A percentile compares a stretch with the other conserved stretches of the same genome.
Conservation (phyloP, 2,329 filamentous ascomycete genomes). For the Harringtonia lauricola region DNA sequence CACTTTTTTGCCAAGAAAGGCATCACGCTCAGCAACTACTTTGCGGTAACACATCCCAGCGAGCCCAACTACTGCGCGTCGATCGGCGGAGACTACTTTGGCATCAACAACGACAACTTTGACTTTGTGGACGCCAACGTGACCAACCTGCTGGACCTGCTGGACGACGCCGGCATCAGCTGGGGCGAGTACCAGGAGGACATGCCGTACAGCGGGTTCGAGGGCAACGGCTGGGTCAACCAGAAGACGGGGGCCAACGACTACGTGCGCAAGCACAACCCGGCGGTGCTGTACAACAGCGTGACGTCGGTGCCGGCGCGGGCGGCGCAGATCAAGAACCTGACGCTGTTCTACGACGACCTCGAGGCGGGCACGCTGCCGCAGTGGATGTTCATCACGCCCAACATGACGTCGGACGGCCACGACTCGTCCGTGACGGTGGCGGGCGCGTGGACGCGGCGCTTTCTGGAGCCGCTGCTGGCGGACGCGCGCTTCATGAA, state of each 20-base stretch:
- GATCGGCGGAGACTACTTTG: constrained; percentile 62
- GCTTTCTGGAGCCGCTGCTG: constrained; percentile 61
- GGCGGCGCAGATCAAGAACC: constrained; percentile 62
- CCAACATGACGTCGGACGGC: constrained; percentile 66
- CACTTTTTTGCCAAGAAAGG: constrained; percentile 48
- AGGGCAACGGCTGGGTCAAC: constrained; percentile 54
- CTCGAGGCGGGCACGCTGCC: constrained; percentile 52
- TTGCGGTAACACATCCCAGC: constrained; percentile 58
- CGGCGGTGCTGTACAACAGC: constrained; percentile 53
- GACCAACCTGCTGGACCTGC: constrained; percentile 56
- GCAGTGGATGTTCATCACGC: constrained; percentile 62
- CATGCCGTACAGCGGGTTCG: constrained; percentile 63
- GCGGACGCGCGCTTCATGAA: constrained; percentile 60
- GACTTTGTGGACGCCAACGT: constrained; percentile 47
- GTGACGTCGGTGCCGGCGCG: constrained; percentile 48
- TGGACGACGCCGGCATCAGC: constrained; percentile 51
- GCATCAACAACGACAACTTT: constrained; percentile 59
- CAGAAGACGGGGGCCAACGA: constrained; percentile 55
- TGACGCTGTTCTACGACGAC: constrained; percentile 58
- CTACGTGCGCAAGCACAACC: constrained; percentile 79
- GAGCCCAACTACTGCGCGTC: constrained; percentile 67
- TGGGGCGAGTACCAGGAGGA: constrained; percentile 72
- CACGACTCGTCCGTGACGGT: constrained; percentile 63
- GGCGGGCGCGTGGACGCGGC: constrained; percentile 56
- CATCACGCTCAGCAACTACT: constrained; percentile 48